Percentiles rank a stretch among this genome's conserved stretches.
Conservation (phyloP, 2,329 filamentous ascomycete genomes). For the Sarocladiaceae sp. region DNA sequence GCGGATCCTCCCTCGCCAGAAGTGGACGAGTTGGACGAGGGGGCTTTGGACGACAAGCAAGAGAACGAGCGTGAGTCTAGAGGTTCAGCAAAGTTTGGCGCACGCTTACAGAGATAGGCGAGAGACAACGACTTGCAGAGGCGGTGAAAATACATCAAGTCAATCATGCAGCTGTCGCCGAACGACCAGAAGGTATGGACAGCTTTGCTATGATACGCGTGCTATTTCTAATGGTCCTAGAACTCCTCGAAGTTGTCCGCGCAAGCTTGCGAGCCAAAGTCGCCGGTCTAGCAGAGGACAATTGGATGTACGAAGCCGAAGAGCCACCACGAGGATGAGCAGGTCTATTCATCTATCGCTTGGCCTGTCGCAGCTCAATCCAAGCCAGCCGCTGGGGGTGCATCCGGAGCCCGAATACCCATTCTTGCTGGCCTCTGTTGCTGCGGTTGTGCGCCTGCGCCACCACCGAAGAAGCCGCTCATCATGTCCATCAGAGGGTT, state of each 20-base stretch:
- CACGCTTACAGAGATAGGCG: constrained; percentile 34
- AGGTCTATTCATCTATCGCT: not conserved
- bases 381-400: constrained; percentile 4
- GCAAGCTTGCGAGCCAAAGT: constrained; percentile 70
- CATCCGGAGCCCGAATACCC: constrained; percentile 37
- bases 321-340: constrained; percentile 37
- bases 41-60: constrained; percentile 51
- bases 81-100: no score
- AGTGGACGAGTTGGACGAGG: constrained; percentile 51
- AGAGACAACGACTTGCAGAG: constrained; percentile 56
- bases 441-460: constrained; percentile 40
- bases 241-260: constrained; percentile 65
- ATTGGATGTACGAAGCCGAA: constrained; percentile 86
- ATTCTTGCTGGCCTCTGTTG: constrained; percentile 48
- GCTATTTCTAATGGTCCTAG: constrained; percentile 29
- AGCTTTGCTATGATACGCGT: constrained; percentile 9
- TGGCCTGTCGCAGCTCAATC: constrained; percentile 14
- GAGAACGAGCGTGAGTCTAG: constrained; percentile 51
- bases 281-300: constrained; percentile 71
- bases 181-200: constrained; percentile 59
- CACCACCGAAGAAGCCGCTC: constrained; percentile 87
- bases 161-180: constrained; percentile 49
- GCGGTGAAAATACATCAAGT: constrained; percentile 58
- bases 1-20: constrained; percentile 49
- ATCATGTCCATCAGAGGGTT: constrained; percentile 98